A percentile compares a stretch with the other conserved stretches of the same genome.
These are phyloP conservation scores for Cnidoscolus chayamansa DNA, from an alignment of 441 rosid species.

Conservation along the genomic window DNA sequence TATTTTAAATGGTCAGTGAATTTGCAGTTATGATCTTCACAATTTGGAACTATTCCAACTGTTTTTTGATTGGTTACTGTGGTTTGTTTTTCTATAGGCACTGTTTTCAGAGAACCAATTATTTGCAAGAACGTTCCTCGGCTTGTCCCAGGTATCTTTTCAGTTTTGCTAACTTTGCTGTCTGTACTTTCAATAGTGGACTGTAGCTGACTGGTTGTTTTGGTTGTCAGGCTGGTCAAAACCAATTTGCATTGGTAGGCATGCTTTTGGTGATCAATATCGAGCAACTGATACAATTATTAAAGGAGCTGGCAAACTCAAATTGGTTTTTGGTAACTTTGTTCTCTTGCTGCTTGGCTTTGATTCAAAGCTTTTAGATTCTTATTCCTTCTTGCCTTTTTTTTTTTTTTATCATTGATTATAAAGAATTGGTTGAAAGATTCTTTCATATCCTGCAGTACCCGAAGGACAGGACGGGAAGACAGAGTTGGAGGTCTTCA, in stretches of 20 bases:
- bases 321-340: conserved; percentile 59
- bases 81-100: conserved; percentile 45
- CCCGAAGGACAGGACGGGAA: conserved; percentile 48
- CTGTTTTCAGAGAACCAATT: conserved; percentile 88
- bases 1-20: conserved; percentile 64
- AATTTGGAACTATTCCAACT: not conserved
- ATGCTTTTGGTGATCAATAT: conserved; percentile 95
- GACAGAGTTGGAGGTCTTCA: conserved; percentile 57
- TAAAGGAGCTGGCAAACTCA: conserved; percentile 65
- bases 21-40: not conserved
- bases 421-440: conserved; percentile 5
- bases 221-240: conserved; percentile 69
- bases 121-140: conserved; percentile 69
- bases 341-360: conserved; percentile 8
- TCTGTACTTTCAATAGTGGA: not conserved
- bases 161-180: conserved; percentile 10
- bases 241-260: conserved; percentile 91
- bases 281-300: conserved; percentile 73
- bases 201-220: not conserved
- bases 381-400: not conserved
- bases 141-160: conserved; percentile 60
- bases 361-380: not conserved
- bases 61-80: conserved; percentile 3
- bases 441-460: conserved; percentile 31
- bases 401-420: not conserved